Evolutionary conservation across 2,329 filamentous ascomycete species (phyloP), one percentile per base, ranked within the genome.

Genomic region (Aspergillus fumigatiaffinis): DNA sequence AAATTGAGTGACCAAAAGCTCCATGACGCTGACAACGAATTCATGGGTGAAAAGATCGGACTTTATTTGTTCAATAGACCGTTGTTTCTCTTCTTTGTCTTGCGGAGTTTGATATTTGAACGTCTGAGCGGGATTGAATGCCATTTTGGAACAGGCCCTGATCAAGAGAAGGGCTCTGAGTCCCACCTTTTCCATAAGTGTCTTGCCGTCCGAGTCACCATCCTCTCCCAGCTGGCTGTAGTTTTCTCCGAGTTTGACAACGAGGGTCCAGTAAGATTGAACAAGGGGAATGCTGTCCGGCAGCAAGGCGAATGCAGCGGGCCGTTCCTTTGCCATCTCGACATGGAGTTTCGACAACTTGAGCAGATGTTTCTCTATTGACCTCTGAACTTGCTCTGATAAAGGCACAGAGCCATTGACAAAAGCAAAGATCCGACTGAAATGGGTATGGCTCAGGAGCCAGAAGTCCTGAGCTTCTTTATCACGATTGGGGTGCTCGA

Each of bases 291-390:
- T 77, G 2, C 91, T 92, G 66, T 90, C 87, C 1, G 92, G 91
- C 6, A 99, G 82, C 12, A 91, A 80, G 0, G 88, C 87, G 73
- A 97, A 97, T 54, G 91, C 90, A 3, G 89, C 87, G 1, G 92
- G 87, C 71, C 96, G 92, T 4, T 81, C 77, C 51, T 85, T 85
- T 1, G 91, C 86, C 87, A 97, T 93, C 55, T 91, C 87, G 42
- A 95, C 82, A 71, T 97, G 94, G 3, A 99, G 79, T 74, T 97
- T 99, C 3, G 92, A 87, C 51, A 97, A 87, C 69, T 97, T 92
- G 46, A 97, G 77, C 2, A 96, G 79, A 69, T 97, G 92, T 70
- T 92, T 95, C 63, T 90, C 89, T n/a, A 96, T 78, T 25, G 88
- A 70, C 38, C 82, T 83, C 57, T 84, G 83, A 25, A 86, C 82